phyloP scores from a whole-genome alignment of 2,329 filamentous ascomycete species.

The Alternaria triticina region DNA sequence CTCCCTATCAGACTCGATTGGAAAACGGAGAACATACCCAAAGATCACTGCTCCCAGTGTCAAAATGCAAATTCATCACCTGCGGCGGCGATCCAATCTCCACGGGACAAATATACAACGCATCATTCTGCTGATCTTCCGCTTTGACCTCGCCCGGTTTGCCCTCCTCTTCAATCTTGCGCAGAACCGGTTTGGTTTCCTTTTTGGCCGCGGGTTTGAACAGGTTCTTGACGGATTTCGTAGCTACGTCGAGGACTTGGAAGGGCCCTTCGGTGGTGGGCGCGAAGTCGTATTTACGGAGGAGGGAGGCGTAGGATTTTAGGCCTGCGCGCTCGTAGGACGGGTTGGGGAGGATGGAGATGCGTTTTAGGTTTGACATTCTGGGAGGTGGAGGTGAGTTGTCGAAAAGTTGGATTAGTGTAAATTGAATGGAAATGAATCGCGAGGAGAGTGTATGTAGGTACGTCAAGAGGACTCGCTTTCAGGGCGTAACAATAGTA shows the following conservation, averaged over 20 bases:
- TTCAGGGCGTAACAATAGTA: not conserved
- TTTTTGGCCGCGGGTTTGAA: conserved; percentile 9
- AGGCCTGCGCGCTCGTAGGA: conserved; percentile 51
- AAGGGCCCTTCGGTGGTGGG: conserved; percentile 16
- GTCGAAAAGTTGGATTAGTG: not conserved
- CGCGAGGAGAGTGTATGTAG: not conserved
- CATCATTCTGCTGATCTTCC: conserved; percentile 72
- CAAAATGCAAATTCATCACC: conserved; percentile 67
- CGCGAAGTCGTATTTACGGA: conserved; percentile 59
- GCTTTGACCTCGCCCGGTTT: conserved; percentile 60
- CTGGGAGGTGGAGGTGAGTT: not conserved
- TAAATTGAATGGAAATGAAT: too few species aligned
- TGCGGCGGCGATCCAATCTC: conserved; percentile 70
- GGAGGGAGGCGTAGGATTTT: conserved; percentile 67
- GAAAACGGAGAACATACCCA: conserved; percentile 55
- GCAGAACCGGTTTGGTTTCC: not conserved
- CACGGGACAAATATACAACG: conserved; percentile 69
- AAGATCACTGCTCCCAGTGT: conserved; percentile 73
- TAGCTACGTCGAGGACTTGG: conserved; percentile 17
- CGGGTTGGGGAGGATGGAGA: conserved; percentile 32
- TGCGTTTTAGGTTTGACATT: conserved; percentile 28
- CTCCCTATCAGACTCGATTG: not conserved
- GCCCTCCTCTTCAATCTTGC: conserved; percentile 24
- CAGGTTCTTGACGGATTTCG: conserved; percentile 20
- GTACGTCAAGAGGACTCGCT: not conserved